phyloP scores from a whole-genome alignment of 345 rosid species.

The Bruguiera gymnorhiza region DNA sequence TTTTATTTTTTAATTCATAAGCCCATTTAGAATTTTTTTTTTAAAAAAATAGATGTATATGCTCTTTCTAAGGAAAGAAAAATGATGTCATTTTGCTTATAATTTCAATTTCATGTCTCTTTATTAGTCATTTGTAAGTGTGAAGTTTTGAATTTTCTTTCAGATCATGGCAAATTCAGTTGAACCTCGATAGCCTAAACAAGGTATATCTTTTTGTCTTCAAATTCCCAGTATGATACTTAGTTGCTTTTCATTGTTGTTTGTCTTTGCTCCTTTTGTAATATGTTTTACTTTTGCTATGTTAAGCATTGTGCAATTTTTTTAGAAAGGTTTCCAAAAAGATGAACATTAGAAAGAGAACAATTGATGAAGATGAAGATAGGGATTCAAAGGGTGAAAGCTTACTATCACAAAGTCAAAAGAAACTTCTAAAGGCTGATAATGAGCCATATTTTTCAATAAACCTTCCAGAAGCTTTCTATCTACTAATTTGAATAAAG shows the following conservation, averaged over 20 bases:
- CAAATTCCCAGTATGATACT: not conserved
- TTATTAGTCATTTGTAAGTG: no score
- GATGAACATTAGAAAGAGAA: conserved; percentile 73
- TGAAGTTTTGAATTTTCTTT: no score
- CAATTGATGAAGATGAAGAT: conserved; percentile 48
- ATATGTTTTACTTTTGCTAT: conserved; percentile 14
- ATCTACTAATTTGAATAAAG: conserved; percentile 24
- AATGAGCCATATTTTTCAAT: conserved; percentile 60
- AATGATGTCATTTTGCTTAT: no score
- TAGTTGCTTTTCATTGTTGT: not conserved
- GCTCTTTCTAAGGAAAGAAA: no score
- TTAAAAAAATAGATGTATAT: no score
- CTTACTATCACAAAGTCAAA: conserved; percentile 47
- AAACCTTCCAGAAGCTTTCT: conserved; percentile 47
- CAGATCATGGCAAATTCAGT: conserved; percentile 42
- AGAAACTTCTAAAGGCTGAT: conserved; percentile 47
- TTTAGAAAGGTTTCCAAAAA: conserved; percentile 65
- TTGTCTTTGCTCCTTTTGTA: conserved; percentile 8
- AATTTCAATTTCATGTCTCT: no score
- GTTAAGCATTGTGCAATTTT: conserved; percentile 63
- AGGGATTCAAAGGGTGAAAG: conserved; percentile 40
- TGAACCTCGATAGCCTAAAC: conserved; percentile 38
- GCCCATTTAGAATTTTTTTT: no score
- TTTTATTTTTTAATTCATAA: no score
- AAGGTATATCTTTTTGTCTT: conserved; percentile 23